Evolutionary conservation across 139 green algal species (phyloP), one percentile per base, ranked within the genome.

Genomic region (Trebouxia sp.): DNA sequence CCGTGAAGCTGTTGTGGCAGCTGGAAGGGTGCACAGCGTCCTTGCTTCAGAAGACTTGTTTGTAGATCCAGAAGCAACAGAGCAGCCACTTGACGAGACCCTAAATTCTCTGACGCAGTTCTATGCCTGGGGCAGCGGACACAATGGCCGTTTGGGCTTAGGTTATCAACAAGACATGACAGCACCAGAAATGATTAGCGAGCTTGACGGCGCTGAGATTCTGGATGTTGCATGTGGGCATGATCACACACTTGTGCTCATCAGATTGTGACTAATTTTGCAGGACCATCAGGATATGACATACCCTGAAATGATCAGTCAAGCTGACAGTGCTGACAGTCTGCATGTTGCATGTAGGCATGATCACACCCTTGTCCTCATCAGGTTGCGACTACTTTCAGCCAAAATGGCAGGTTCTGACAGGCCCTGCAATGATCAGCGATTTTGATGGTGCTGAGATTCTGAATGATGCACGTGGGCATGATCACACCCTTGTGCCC

Each of bases 401-500:
- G n/a, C n/a, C n/a, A n/a, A n/a, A n/a, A n/a, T n/a, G n/a, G 9
- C 78, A 86, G 43, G 80, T 74, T 35, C 26, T 62, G 26, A 38
- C 32, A 32, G 75, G 62, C 1, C 83, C 85, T 8, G 85, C 88
- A 37, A n/a, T 88, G 42, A n/a, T 88, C 7, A 55, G 67, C 0
- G 80, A 84, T 2, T 26, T 89, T 35, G 85, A 89, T 51, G 85
- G 83, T 5, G 66, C 80, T 14, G 42, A 75, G 42, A 78, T 89
- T 11, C 9, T 69, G 17, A 55, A 74, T 42, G 17, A 88, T 58
- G 85, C 83, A 8, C 84, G 79, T 66, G 85, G 85, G 24, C 75
- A 89, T 62, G 85, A 89, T 51, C 85, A 89, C 67, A 84, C 75
- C 0, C 75, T 89, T 12, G 65, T 81, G 32, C 75, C 88, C 9